Percentiles rank a stretch among this genome's conserved stretches.
Conservation (phyloP, 2,329 filamentous ascomycete species). For the Colletotrichum sp. region DNA sequence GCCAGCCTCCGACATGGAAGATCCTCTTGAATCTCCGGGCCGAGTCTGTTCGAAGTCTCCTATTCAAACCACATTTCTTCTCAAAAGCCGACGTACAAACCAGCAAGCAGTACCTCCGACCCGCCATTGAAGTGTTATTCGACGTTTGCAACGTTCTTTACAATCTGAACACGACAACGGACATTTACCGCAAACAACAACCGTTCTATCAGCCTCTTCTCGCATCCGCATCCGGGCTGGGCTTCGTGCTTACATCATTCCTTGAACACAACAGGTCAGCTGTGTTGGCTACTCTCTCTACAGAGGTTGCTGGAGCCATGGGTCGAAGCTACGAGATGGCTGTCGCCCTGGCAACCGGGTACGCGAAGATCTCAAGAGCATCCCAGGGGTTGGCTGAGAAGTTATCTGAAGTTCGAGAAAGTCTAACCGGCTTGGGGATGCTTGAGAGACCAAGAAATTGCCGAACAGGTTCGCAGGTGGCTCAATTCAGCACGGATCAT, state of each 20-base stretch:
- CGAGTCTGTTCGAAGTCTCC: neutral
- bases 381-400: neutral
- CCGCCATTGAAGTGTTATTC: neutral
- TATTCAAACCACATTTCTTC: neutral
- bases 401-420: neutral
- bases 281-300: neutral
- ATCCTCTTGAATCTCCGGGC: neutral
- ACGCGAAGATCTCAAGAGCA: neutral
- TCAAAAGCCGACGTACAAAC: neutral
- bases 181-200: neutral
- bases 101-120: neutral
- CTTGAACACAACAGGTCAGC: neutral
- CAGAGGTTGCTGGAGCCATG: neutral
- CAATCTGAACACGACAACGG: neutral
- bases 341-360: neutral
- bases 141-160: neutral
- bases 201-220: neutral
- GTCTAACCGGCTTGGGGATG: neutral
- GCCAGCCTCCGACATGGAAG: neutral
- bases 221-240: neutral
- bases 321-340: neutral
- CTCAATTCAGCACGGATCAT: neutral
- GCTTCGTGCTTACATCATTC: neutral
- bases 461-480: neutral
- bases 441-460: neutral